phyloP scores from a whole-genome alignment of 306 rosid species.

The Dryas drummondii region DNA sequence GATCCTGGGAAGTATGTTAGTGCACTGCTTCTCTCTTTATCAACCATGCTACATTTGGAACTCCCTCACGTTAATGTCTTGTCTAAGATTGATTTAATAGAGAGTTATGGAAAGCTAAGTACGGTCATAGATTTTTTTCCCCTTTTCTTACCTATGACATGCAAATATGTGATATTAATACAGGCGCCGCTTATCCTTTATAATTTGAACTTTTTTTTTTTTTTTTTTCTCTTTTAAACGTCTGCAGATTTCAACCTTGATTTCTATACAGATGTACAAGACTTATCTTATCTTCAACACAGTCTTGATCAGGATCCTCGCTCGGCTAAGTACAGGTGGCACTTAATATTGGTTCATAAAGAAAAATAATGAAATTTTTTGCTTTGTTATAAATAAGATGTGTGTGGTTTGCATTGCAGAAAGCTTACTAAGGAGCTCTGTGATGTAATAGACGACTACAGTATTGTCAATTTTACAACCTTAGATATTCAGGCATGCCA shows the following conservation, averaged over 20 bases:
- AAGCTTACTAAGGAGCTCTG: constrained; percentile 94
- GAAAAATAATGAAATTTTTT: background rate
- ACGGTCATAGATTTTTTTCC: constrained; percentile 17
- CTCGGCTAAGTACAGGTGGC: constrained; percentile 82
- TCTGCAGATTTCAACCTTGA: constrained; percentile 88
- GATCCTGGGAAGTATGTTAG: constrained; percentile 95
- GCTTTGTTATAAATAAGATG: background rate
- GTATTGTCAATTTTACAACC: constrained; percentile 79
- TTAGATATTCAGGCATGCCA: constrained; percentile 82
- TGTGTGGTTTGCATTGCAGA: constrained; percentile 50
- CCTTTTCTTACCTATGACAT: constrained; percentile 10
- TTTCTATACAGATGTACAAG: constrained; percentile 89
- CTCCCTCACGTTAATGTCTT: constrained; percentile 86
- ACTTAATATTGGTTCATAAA: background rate
- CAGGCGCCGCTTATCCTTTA: constrained; percentile 20
- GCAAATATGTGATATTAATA: constrained; percentile 4
- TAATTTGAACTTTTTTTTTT: constrained; percentile 29
- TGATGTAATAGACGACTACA: constrained; percentile 68
- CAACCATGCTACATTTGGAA: constrained; percentile 91
- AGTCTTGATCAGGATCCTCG: constrained; percentile 81
- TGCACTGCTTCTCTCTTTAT: constrained; percentile 80
- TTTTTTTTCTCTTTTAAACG: constrained; percentile 1
- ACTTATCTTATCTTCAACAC: constrained; percentile 77
- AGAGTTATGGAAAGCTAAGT: constrained; percentile 92
- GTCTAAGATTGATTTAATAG: constrained; percentile 91